Evolutionary conservation across 2,329 filamentous ascomycete species (phyloP).

Genomic region (Paecilomyces dactylethromorphus): DNA sequence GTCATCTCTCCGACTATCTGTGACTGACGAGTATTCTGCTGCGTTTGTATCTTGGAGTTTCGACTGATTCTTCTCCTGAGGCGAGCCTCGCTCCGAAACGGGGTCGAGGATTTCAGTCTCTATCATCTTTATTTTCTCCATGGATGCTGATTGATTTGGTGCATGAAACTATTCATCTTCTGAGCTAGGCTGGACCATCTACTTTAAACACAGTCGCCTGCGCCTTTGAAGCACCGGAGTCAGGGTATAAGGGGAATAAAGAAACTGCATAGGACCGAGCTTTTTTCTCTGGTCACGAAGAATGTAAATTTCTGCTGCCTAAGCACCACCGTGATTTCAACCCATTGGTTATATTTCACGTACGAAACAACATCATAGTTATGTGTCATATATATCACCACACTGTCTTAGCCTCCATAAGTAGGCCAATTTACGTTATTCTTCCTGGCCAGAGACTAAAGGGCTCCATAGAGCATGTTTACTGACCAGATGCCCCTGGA

Average conservation of each 20-base stretch:
- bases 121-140: not conserved
- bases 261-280: not conserved
- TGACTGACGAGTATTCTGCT: not conserved
- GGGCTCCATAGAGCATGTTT: not conserved
- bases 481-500: not conserved
- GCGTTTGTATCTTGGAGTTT: not conserved
- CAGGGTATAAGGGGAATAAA: not conserved
- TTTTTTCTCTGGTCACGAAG: not conserved
- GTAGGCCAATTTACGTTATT: not conserved
- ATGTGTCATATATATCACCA: not conserved
- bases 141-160: not conserved
- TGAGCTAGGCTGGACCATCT: not conserved
- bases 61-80: not conserved
- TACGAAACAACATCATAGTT: not conserved
- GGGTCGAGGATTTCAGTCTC: not conserved
- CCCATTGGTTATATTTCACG: not conserved
- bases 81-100: not conserved
- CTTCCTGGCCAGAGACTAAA: not conserved
- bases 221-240: not conserved
- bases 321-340: not conserved
- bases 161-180: not conserved
- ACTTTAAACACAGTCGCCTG: not conserved
- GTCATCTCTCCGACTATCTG: not conserved
- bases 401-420: not conserved
- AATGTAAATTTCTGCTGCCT: not conserved